Conservation (phyloP, 169 alveolate species). For the Plasmodium gaboni region DNA sequence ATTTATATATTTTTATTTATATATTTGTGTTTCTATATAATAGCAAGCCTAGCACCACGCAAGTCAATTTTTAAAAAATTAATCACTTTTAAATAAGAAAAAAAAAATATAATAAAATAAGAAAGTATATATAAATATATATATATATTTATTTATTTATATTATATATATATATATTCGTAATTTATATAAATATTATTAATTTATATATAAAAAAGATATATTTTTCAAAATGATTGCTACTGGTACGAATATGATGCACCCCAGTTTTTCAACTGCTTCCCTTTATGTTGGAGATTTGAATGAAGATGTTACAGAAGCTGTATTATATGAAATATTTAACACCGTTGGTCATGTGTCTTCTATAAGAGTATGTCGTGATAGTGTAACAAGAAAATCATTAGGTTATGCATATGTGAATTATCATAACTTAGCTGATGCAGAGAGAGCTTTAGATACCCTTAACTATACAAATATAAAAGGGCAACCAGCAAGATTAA, state of each 20-base stretch:
- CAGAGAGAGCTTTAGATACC: conserved; percentile 94
- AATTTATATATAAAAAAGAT: neutral
- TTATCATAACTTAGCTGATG: conserved; percentile 92
- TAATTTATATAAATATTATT: neutral
- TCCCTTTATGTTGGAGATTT: conserved; percentile 95
- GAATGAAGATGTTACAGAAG: conserved; percentile 94
- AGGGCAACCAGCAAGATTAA: conserved; percentile 94
- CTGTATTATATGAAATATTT: conserved; percentile 94
- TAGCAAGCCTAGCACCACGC: too few species aligned
- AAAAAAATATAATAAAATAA: too few species aligned
- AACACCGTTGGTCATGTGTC: conserved; percentile 95
- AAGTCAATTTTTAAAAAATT: too few species aligned
- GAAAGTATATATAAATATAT: too few species aligned
- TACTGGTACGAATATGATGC: conserved; percentile 76
- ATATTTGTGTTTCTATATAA: too few species aligned
- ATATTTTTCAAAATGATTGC: conserved; percentile 50
- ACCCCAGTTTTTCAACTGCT: conserved; percentile 86
- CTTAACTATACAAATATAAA: conserved; percentile 92
- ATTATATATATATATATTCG: too few species aligned
- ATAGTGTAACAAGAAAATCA: conserved; percentile 91
- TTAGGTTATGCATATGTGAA: conserved; percentile 95
- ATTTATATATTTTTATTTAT: too few species aligned
- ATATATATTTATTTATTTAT: too few species aligned
- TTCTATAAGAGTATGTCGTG: conserved; percentile 94
- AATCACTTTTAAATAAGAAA: too few species aligned